Base-by-base conservation (phyloP, 345 rosid species). In the Geranium brycei region DNA sequence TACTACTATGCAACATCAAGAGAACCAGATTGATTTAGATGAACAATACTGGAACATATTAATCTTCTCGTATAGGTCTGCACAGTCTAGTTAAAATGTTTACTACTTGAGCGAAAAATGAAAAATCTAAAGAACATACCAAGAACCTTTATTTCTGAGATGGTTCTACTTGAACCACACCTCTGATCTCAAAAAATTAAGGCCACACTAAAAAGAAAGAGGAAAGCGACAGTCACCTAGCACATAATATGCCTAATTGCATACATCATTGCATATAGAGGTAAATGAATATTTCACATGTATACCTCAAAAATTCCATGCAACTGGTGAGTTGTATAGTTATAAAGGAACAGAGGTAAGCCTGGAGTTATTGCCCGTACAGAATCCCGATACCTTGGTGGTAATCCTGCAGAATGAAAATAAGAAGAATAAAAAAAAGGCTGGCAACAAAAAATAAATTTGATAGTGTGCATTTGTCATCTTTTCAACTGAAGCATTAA, bases 341-440 rank as follows among this genome's bases (percentile, higher is more conserved):
- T 90, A 70, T 90, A 93, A 59, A 93, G 99, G 80, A 93, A 93
- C 67, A 93, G 78, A 35, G 99, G 99, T 51, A 93, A 76, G 64
- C 99, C 99, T 40, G 97, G 99, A n/a, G 96, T 87, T 66, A 93
- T 88, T 14, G 99, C 99, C 18, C 97, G 83, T 40, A 93, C 99
- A 62, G 97, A 90, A 79, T 90, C 99, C 76, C 97, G 82, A 66
- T 90, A 93, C 76, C 99, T 86, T 63, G 99, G 99, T 47, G 99
- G 99, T 64, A 93, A 78, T 73, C 99, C 97, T 93, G 71, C 69
- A 12, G 72, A 71, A 67, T 60, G 60, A 68, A 62, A 40, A 17
- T 59, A 4, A 60, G 0, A 17, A 31, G 28, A 18, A 66, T 1
- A 56, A 56, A 57, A 57, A 4, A 1, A 57, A 57, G 18, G 19